phyloP scores from a whole-genome alignment of 345 rosid species.

The Populus nigra region DNA sequence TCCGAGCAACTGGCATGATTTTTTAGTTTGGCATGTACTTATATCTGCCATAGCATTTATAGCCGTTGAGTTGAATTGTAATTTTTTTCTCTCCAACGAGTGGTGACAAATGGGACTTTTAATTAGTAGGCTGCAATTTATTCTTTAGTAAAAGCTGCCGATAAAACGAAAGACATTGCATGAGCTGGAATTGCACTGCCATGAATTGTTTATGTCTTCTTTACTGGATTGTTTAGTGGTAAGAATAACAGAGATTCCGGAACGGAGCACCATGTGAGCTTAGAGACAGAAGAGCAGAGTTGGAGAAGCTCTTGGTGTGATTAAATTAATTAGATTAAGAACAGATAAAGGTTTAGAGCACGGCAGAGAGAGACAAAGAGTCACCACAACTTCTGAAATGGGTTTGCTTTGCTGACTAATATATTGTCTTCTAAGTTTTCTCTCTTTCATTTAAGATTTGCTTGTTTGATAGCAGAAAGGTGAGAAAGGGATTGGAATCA shows the following conservation, averaged over 20 bases:
- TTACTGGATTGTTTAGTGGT: constrained; percentile 2
- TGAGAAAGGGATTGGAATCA: constrained; percentile 33
- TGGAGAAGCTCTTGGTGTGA: neutral
- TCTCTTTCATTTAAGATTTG: neutral
- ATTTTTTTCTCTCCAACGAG: neutral
- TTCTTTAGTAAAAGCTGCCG: neutral
- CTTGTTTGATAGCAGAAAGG: constrained; percentile 5
- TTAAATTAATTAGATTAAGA: neutral
- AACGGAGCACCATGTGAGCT: constrained; percentile 1
- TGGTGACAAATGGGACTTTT: neutral
- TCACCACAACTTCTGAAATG: constrained; percentile 33
- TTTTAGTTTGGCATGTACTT: neutral
- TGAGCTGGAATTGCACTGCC: constrained; percentile 27
- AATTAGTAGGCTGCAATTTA: neutral
- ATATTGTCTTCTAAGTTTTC: neutral
- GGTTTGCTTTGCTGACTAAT: constrained; percentile 28
- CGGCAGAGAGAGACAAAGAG: constrained; percentile 7
- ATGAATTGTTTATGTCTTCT: constrained; percentile 10
- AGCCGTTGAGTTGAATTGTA: neutral
- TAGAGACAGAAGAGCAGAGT: constrained; percentile 13
- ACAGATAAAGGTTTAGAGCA: neutral
- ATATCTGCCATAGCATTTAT: neutral
- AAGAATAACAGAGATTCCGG: constrained; percentile 23
- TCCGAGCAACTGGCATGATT: neutral
- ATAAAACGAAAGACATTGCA: neutral